Evolutionary conservation across 768 basidiomycete species (phyloP).

Genomic region (Termitomyces sp.): DNA sequence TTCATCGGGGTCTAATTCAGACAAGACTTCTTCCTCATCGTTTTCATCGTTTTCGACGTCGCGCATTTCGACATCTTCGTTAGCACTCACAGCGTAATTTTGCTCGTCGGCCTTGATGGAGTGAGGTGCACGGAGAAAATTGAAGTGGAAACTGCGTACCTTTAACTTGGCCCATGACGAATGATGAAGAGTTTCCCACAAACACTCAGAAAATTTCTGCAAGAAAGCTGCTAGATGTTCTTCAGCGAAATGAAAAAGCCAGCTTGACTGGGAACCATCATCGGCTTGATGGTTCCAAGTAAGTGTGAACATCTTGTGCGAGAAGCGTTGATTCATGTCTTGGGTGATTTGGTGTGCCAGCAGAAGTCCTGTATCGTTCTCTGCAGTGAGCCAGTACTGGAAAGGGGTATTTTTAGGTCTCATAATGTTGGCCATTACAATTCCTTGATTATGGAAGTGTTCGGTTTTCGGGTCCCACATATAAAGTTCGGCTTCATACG

Average conservation of each 20-base stretch:
- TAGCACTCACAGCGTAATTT: conserved; percentile 73
- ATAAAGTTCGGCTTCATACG: conserved; percentile 54
- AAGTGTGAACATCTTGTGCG: conserved; percentile 60
- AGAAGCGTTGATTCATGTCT: conserved; percentile 72
- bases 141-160: conserved; percentile 33
- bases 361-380: conserved; percentile 42
- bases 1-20: conserved; percentile 61
- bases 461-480: conserved; percentile 52
- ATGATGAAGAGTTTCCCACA: conserved; percentile 82
- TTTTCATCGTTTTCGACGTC: conserved; percentile 72
- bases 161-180: conserved; percentile 78
- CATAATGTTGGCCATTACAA: conserved; percentile 52
- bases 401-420: conserved; percentile 41
- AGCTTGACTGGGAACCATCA: conserved; percentile 60
- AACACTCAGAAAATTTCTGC: conserved; percentile 56
- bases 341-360: conserved; percentile 61
- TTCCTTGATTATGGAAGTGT: conserved; percentile 49
- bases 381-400: conserved; percentile 58
- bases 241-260: conserved; percentile 73
- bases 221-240: conserved; percentile 61
- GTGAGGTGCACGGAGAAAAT: not conserved
- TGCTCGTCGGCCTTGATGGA: conserved; percentile 71
- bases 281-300: conserved; percentile 82
- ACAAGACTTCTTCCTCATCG: conserved; percentile 74
- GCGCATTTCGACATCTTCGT: conserved; percentile 87